These are phyloP conservation scores for Lecanosticta acicola DNA, from an alignment of 2,329 filamentous ascomycete species.

Conservation along the genomic window DNA sequence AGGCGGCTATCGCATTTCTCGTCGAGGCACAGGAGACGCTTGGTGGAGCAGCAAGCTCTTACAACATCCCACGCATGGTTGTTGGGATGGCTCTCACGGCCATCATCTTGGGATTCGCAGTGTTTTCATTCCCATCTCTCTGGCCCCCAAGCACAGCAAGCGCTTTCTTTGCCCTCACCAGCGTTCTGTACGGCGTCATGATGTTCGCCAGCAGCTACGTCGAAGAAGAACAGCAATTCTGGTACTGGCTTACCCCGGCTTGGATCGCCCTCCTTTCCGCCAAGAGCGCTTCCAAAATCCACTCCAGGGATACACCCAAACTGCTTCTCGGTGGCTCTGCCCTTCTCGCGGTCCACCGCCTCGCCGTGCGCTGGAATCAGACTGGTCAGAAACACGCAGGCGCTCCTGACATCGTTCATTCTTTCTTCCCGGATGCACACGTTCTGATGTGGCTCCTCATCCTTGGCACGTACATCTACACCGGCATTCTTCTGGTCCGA, in stretches of 20 bases:
- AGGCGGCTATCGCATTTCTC: constrained; percentile 51
- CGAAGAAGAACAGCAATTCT: constrained; percentile 97
- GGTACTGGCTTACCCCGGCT: constrained; percentile 81
- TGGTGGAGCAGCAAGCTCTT: constrained; percentile 88
- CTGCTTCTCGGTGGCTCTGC: constrained; percentile 13
- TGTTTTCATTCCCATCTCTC: constrained; percentile 28
- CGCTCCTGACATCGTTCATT: constrained; percentile 77
- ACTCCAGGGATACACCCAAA: too few species aligned
- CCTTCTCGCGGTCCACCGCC: constrained; percentile 57
- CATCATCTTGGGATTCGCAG: constrained; percentile 38
- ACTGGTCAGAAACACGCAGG: constrained; percentile 94
- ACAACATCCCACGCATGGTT: constrained; percentile 63
- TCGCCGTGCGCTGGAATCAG: constrained; percentile 84
- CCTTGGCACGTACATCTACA: constrained; percentile 60
- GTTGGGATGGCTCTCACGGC: constrained; percentile 41
- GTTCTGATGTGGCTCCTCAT: constrained; percentile 69
- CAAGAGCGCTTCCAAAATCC: constrained; percentile 7
- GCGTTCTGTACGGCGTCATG: constrained; percentile 64
- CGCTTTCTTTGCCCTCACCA: constrained; percentile 34
- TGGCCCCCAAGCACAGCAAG: constrained; percentile 43
- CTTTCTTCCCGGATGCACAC: constrained; percentile 59
- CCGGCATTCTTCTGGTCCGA: constrained; percentile 43
- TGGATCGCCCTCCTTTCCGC: constrained; percentile 50
- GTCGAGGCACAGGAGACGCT: constrained; percentile 69
- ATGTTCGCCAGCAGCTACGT: constrained; percentile 99